Base-by-base conservation (phyloP, 352 stramenopile genomes). In the Pythium volutum region DNA sequence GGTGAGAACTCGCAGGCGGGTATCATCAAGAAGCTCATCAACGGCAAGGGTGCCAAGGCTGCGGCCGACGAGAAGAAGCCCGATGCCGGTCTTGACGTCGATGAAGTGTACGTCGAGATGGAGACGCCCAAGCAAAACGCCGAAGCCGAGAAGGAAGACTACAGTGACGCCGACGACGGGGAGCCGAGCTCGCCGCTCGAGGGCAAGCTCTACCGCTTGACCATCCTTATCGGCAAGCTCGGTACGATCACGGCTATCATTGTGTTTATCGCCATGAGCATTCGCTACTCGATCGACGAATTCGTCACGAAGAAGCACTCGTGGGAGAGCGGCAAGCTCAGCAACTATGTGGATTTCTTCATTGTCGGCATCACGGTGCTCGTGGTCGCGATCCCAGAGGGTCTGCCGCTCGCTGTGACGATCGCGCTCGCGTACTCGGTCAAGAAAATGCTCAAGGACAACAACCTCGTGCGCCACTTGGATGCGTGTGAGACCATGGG, bases 401-500 rank as follows among this genome's bases (percentile, higher is more conserved):
- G 95, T 0, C 66, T 98, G 8, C 95, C 95, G 15, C 76, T 98
- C 11, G 95, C 93, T 0, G 91, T 98, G 20, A 98, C 94, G 10
- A 97, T 98, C 50, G 95, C 89, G 38, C 75, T 98, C 16, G 96
- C 95, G 8, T 98, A 97, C 60, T 97, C 85, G 23, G 99, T 91
- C 15, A 98, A 97, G 59, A 97, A 98, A 58, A 99, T 99, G 97
- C 97, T 98, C 55, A 90, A 93, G 47, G 96, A 99, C 72, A 96
- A 99, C 72, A 99, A 99, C 69, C 85, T 99, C 33, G 98, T 99
- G 33, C 97, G 97, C 46, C 88, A 98, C 25, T 77, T 99, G 18
- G 89, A 96, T 22, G 96, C 95, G 10, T 98, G 96, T 72, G 97
- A 99, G 77, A 99, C 96, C 4, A 97, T 98, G 81, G 95, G 96